Evolutionary conservation across 1,139 yeast genomes (phyloP), one percentile per base, ranked within the genome.

Genomic region (Suhomyces taliae): DNA sequence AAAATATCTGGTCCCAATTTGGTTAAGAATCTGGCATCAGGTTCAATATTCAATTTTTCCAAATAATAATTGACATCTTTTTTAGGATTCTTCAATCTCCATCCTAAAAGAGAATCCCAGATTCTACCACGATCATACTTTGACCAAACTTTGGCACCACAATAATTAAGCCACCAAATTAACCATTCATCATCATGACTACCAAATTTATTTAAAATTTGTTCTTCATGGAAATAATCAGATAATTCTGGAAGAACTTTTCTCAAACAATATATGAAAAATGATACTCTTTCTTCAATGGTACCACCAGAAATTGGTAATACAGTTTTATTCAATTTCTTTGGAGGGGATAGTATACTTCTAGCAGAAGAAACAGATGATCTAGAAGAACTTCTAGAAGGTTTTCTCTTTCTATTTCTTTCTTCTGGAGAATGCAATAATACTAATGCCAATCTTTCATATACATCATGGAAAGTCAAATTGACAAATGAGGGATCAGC

Each of bases 131-230:
- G 70, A 65, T 90, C 97, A 52, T 78, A 76, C 52, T 85, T 78
- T 44, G 91, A 85, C 82, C 95, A 84, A 8, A 87, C 91, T 65
- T 88, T 87, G 10, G 95, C 81, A n/a, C 97, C 97, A 60, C 89
- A 81, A 76, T 89, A 90, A 61, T 90, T 89, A 53, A 90, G 72
- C 97, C 97, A 91, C 96, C 97, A 91, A 35, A 89, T 77, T 34
- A 90, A 72, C 97, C 97, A 91, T 60, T 87, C 95, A 57, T 88
- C 95, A 56, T 89, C 91, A 46, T 80, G 77, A 41, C 81, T 71
- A 36, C 84, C 85, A 53, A 79, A 72, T 40, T 83, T 78, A 47
- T 81, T 74, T 44, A 87, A 67, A 36, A 87, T 81, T 52, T 87
- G 93, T 59, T 91, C 97, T 58, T 90, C 96, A 40, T 82, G 85